Base-by-base conservation (phyloP, 805 yeast genomes). In the Lipomyces spencermartinsiae region DNA sequence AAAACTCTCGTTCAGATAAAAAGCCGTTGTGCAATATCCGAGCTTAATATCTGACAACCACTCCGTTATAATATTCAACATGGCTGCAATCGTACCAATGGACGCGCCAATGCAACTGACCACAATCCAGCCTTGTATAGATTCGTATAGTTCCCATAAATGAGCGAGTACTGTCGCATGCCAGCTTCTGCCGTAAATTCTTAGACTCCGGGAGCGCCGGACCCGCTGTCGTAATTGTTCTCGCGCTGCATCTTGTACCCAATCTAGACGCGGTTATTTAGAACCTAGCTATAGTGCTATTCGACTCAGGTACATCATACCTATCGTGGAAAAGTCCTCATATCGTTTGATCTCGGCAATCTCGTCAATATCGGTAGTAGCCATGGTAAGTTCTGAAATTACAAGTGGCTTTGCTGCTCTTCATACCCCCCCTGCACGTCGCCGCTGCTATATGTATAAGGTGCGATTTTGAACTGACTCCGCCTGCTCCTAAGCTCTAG, bases 41-140 rank as follows among this genome's bases (percentile, higher is more conserved):
- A 85, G 80, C 69, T 92, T 86, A 69, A 93, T 78, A 74, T 89
- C 89, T 2, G 92, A 89, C n/a, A 95, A 79, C 85, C 93, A 92
- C 62, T 92, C 94, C 0, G 98, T 92, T 19, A 92, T 83, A 19
- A 94, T 85, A 74, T 91, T 93, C 63, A 95, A 80, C 19, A 85
- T 82, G 0, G 92, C 97, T 0, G 99, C 98, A 51, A 92, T 88
- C 1, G 85, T 74, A 3, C 99, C 99, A 63, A 93, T 89, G 2
- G 83, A 70, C 0, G 89, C 76, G 0, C 98, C 99, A 67, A 92
- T 91, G 1, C 84, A 73, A 0, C 93, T 89, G 46, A 95, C 80
- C 0, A 90, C 89, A 0, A 92, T 74, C 90, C 98, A 92, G 65
- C 86, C 85, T 73, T 85, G 87, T 1, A 83, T 77, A 0, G 80